Base-by-base conservation (phyloP, 2,329 filamentous ascomycete genomes). In the Cercospora zeae-maydis region DNA sequence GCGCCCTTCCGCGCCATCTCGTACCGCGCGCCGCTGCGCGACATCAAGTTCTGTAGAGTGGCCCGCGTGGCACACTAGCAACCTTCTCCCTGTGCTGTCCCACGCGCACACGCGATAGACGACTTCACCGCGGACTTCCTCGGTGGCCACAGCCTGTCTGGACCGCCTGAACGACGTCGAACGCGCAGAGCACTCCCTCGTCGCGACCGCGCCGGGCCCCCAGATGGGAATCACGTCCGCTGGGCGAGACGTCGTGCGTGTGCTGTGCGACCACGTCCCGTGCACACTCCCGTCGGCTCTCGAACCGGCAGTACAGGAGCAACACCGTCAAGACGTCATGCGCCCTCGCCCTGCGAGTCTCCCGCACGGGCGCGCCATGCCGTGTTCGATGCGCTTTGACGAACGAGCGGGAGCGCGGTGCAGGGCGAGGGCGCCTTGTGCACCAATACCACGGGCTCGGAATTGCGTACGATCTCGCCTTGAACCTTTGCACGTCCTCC, bases 401-500 rank as follows among this genome's bases (percentile, higher is more conserved):
- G 36, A 30, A 31, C 39, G 19, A 27, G 37, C 56, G n/a, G 49
- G 56, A 36, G 47, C 58, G 52, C 24, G 51, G 54, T 53, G 54
- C 58, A 59, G 54, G 62, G 16, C 39, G 21, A 2, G 19, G 10
- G 5, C 47, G 58, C 42, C 27, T 52, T 37, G 42, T 37, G 21
- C 56, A 11, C 64, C 64, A 51, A 62, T 42, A 34, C 66, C 66
- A 55, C 58, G 66, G 63, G 33, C 30, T 54, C 58, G 63, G 66
- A 57, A 56, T 42, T 55, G 58, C 53, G 42, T 49, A 55, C 31
- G 58, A 61, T 62, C 55, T 62, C 59, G 62, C 65, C 58, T 56
- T 55, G 63, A 59, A 63, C 63, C 53, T 39, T 30, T 63, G 53
- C 61, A 54, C 27, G 39, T 59, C 31, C 42, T 61, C 62, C 62